Evolutionary conservation across 2,329 filamentous ascomycete species (phyloP).

Genomic region (Rugonectria rugulosa): DNA sequence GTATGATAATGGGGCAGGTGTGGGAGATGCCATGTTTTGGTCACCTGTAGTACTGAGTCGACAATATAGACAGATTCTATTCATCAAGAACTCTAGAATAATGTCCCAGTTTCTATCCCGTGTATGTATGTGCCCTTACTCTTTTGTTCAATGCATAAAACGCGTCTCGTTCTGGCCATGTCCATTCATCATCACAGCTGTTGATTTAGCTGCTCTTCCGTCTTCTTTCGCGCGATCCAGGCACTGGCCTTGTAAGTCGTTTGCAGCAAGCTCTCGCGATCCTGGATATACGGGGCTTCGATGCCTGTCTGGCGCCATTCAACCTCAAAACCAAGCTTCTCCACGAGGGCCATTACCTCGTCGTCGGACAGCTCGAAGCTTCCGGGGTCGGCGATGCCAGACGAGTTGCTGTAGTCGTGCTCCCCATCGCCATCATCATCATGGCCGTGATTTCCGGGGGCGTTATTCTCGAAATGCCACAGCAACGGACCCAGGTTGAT

Average conservation of each 20-base stretch:
- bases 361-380: constrained; percentile 90
- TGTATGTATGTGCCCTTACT: neutral
- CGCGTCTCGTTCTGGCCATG: neutral
- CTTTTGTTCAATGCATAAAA: neutral
- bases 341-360: constrained; percentile 81
- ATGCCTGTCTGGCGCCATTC: constrained; percentile 66
- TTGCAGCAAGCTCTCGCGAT: constrained; percentile 83
- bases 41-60: neutral
- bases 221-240: constrained; percentile 82
- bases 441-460: constrained; percentile 63
- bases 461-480: constrained; percentile 92
- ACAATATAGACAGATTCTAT: constrained; percentile 11
- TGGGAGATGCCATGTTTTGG: too few species aligned
- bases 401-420: constrained; percentile 56
- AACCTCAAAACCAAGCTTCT: constrained; percentile 78
- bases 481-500: constrained; percentile 90
- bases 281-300: constrained; percentile 87
- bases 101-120: neutral
- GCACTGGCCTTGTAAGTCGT: constrained; percentile 81
- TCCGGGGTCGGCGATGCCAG: constrained; percentile 86
- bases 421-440: constrained; percentile 60
- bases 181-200: neutral
- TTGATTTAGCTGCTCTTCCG: neutral
- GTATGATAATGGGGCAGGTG: constrained; percentile 24
- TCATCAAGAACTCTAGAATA: constrained; percentile 17